Conservation (phyloP, 352 stramenopile genomes). For the Thalassiosira mediterranea region DNA sequence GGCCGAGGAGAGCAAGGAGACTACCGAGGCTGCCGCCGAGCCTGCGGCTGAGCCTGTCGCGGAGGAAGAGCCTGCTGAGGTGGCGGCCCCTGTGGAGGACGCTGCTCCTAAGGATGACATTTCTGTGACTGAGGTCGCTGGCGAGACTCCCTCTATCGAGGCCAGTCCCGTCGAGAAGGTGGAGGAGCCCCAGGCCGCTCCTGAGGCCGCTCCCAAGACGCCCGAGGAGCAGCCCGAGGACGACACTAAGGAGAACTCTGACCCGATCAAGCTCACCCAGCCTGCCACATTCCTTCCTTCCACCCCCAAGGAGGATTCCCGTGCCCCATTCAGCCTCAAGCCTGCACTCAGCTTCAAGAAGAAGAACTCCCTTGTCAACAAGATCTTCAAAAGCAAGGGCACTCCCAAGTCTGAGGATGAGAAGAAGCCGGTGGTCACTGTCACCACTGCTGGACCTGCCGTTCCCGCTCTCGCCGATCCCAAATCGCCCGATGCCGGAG, state of each 20-base stretch:
- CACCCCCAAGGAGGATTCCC: background rate
- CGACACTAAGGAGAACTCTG: conserved; percentile 14
- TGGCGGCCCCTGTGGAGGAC: conserved; percentile 4
- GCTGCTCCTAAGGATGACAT: background rate
- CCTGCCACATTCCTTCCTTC: conserved; percentile 1
- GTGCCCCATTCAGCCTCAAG: background rate
- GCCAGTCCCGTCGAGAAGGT: too few relatives aligned
- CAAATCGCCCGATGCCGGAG: conserved; percentile 4
- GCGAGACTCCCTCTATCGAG: background rate
- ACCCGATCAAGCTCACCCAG: background rate
- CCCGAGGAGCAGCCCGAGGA: background rate
- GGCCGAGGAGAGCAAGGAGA: background rate
- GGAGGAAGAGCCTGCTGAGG: conserved; percentile 1
- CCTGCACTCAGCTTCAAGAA: background rate
- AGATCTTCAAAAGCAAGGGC: background rate
- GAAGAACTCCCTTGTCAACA: background rate
- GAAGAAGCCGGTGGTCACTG: too few relatives aligned
- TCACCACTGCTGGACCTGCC: background rate
- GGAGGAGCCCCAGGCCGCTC: background rate
- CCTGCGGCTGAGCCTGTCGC: background rate
- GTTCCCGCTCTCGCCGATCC: background rate
- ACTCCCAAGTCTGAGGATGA: background rate
- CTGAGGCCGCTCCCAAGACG: background rate
- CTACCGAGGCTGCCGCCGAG: background rate
- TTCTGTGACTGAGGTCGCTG: background rate